phyloP scores from a whole-genome alignment of 768 basidiomycete species.

The Leccinum aurantiacum region DNA sequence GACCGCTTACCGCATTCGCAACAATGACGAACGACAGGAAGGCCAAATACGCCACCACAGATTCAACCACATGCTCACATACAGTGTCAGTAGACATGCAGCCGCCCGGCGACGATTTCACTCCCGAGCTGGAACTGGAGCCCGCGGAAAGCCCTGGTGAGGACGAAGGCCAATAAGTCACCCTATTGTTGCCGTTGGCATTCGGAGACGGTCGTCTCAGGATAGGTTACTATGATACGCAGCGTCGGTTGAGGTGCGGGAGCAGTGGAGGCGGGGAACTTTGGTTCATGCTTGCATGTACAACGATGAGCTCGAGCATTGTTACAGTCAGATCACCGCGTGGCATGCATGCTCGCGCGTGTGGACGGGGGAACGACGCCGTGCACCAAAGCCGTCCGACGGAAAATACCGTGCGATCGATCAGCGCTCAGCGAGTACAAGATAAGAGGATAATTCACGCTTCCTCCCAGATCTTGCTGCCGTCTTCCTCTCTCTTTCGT shows the following conservation, averaged over 20 bases:
- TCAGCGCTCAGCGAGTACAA: constrained; percentile 7
- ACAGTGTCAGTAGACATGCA: too few species aligned
- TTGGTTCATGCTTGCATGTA: constrained; percentile 37
- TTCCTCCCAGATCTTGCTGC: constrained; percentile 62
- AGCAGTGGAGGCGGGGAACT: constrained; percentile 47
- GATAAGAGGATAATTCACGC: constrained; percentile 49
- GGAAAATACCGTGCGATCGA: constrained; percentile 7
- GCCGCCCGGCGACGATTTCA: constrained; percentile 12
- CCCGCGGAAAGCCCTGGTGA: constrained; percentile 12
- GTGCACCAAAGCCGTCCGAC: neutral
- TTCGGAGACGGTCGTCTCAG: constrained; percentile 61
- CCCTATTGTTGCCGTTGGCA: neutral
- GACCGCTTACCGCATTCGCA: too few species aligned
- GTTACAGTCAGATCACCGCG: constrained; percentile 46
- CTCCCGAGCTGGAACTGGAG: neutral
- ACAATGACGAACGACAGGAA: too few species aligned
- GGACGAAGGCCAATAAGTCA: constrained; percentile 8
- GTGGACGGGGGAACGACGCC: neutral
- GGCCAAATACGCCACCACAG: too few species aligned
- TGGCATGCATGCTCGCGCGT: neutral
- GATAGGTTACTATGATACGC: constrained; percentile 57
- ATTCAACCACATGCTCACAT: too few species aligned
- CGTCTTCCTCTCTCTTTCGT: constrained; percentile 23
- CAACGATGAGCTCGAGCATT: constrained; percentile 66
- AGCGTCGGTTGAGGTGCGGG: constrained; percentile 61